Evolutionary conservation across 2,329 filamentous ascomycete species (phyloP), one percentile per base, ranked within the genome.

Genomic region (Teratosphaeria epicoccoides): DNA sequence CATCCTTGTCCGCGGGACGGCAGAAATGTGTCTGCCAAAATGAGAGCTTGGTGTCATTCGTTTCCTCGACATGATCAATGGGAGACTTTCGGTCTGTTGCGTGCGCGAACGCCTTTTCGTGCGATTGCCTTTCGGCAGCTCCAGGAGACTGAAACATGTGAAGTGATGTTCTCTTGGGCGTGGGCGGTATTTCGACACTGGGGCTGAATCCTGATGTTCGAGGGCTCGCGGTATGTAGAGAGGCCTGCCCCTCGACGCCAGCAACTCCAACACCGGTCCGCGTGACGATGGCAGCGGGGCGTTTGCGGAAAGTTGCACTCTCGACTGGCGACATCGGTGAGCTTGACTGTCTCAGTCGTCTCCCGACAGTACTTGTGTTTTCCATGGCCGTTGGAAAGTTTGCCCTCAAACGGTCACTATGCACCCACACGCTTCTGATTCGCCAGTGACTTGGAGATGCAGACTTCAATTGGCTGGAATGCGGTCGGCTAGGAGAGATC

Each of bases 21-120:
- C 57, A 62, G 47, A 63, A 65, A 43, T 62, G 54, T 24, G 52
- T 53, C 26, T 61, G 52, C 22, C 59, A 56, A 51, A 65, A 63
- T 17, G 33, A 40, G 7, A 40, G 33, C n/a, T 7, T 22, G 14
- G 7, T 20, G n/a, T 17, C n/a, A 7, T 17, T 7, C 7, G 6
- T 17, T 1, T 22, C 14, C 33, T 40, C 33, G 33, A 40, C 33
- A 40, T 40, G n/a, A 17, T 22, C 33, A 5, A 17, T 9, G 14
- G 33, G 33, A 14, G 33, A 7, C n/a, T 40, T 40, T 14, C 17
- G n/a, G 10, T 40, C 33, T n/a, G n/a, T n/a, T n/a, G n/a, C n/a
- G 4, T 17, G 33, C n/a, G 33, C 10, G 33, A 40, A 40, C 11
- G 33, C 33, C 7, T 20, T 17, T n/a, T 40, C 33, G 10, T 22